phyloP scores from a whole-genome alignment of 345 rosid species.

The Streptanthus diversifolius region DNA sequence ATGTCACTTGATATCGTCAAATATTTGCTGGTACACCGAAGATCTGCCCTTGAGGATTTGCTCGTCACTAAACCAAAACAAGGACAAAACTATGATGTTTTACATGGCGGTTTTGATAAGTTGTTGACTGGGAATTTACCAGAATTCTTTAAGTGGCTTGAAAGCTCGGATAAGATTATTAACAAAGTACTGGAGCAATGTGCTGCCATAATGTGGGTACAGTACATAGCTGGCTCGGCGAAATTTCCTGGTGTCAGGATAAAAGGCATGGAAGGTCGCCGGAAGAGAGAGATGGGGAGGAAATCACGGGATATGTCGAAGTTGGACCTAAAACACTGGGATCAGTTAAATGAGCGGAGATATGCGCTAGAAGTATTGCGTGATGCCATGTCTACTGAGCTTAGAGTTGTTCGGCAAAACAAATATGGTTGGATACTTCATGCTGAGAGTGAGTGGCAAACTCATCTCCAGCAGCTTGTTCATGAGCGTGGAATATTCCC shows the following conservation, averaged over 20 bases:
- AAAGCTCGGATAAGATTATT: constrained; percentile 66
- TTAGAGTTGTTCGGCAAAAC: constrained; percentile 97
- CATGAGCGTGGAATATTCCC: constrained; percentile 98
- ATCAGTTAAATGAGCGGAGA: constrained; percentile 91
- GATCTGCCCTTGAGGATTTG: constrained; percentile 87
- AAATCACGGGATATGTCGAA: constrained; percentile 76
- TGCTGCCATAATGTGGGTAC: constrained; percentile 97
- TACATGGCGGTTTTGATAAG: constrained; percentile 95
- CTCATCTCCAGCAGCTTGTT: constrained; percentile 91
- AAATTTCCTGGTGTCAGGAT: constrained; percentile 97
- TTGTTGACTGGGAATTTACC: constrained; percentile 76
- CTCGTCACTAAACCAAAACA: constrained; percentile 84
- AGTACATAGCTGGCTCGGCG: constrained; percentile 84
- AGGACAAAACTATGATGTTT: constrained; percentile 72
- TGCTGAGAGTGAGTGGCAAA: constrained; percentile 99
- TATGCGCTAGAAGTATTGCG: constrained; percentile 92
- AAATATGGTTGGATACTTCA: constrained; percentile 99
- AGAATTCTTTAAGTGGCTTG: constrained; percentile 83
- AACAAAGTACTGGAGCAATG: constrained; percentile 91
- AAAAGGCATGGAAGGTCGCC: constrained; percentile 89
- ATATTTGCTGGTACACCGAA: constrained; percentile 81
- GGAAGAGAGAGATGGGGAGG: constrained; percentile 91
- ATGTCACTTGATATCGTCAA: constrained; percentile 83
- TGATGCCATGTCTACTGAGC: constrained; percentile 96
- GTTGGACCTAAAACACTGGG: constrained; percentile 87